Conservation (phyloP, 2,329 filamentous ascomycete species). For the Ambrosiella beaveri region DNA sequence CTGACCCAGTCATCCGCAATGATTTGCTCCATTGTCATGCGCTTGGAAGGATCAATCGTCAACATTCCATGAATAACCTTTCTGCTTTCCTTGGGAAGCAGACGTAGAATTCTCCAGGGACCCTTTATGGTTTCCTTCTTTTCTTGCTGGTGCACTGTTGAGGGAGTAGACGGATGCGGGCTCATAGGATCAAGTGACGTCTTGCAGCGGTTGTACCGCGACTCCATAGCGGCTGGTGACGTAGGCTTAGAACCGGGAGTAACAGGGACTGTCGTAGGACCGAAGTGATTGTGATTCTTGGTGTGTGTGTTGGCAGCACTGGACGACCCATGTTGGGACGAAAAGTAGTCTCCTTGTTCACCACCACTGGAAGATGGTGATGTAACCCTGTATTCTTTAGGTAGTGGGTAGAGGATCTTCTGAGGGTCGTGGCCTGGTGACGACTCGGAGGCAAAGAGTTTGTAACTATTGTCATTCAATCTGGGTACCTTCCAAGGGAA, state of each 20-base stretch:
- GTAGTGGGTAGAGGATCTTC: conserved; percentile 30
- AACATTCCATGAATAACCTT: conserved; percentile 88
- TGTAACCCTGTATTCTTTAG: conserved; percentile 17
- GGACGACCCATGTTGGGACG: conserved; percentile 4
- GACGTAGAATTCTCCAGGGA: conserved; percentile 72
- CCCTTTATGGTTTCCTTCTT: conserved; percentile 73
- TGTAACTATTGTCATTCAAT: conserved; percentile 83
- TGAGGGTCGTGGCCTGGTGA: conserved; percentile 52
- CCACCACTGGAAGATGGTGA: conserved; percentile 20
- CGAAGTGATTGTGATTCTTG: background rate
- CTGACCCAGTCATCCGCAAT: conserved; percentile 81
- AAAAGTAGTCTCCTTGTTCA: conserved; percentile 7
- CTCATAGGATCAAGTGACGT: conserved; percentile 8
- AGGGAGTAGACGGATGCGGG: conserved; percentile 8
- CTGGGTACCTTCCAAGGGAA: conserved; percentile 97
- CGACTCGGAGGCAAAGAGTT: conserved; percentile 74
- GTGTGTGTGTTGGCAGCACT: background rate
- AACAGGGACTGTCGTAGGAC: background rate
- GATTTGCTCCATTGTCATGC: conserved; percentile 74
- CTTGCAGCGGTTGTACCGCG: background rate
- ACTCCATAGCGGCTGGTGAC: conserved; percentile 3
- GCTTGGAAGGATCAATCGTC: conserved; percentile 65
- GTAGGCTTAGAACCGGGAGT: conserved; percentile 8
- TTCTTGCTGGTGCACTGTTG: conserved; percentile 19
- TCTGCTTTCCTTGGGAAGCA: conserved; percentile 76